Conservation (phyloP, 768 basidiomycete genomes). For the Cystofilobasidium macerans region DNA sequence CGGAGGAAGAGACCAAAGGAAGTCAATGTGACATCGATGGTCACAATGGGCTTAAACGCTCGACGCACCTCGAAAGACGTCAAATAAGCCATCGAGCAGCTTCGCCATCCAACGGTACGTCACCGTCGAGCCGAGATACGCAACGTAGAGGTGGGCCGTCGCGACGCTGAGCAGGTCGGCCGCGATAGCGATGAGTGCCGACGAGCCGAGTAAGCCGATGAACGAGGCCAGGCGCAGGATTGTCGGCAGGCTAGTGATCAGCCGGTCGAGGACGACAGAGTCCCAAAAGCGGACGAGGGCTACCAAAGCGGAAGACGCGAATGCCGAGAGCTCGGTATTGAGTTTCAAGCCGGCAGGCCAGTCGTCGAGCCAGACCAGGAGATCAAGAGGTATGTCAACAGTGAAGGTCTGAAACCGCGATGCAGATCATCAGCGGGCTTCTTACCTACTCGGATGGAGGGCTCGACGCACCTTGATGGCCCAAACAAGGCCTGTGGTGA, state of each 20-base stretch:
- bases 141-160: slow-evolving; percentile 61
- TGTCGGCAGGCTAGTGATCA: slow-evolving; percentile 32
- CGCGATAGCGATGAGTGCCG: slow-evolving; percentile 54
- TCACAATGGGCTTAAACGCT: too few relatives aligned
- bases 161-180: slow-evolving; percentile 57
- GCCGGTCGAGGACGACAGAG: slow-evolving; percentile 17
- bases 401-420: slow-evolving; percentile 37
- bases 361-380: slow-evolving; percentile 72
- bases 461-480: slow-evolving; percentile 15
- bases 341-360: slow-evolving; percentile 96
- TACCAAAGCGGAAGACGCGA: slow-evolving; percentile 65
- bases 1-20: background rate
- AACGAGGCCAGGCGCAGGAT: slow-evolving; percentile 35
- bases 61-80: slow-evolving; percentile 69
- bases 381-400: slow-evolving; percentile 45
- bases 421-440: background rate
- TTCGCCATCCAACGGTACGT: slow-evolving; percentile 55
- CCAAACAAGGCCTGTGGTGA: slow-evolving; percentile 19
- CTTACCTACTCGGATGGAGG: background rate
- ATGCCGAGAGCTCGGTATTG: slow-evolving; percentile 80
- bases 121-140: slow-evolving; percentile 52
- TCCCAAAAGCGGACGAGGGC: slow-evolving; percentile 58
- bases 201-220: slow-evolving; percentile 41
- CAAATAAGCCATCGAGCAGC: slow-evolving; percentile 62
- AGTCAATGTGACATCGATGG: background rate